Evolutionary conservation across 2,329 filamentous ascomycete genomes (phyloP).

Genomic region (Aspergillus melleus): DNA sequence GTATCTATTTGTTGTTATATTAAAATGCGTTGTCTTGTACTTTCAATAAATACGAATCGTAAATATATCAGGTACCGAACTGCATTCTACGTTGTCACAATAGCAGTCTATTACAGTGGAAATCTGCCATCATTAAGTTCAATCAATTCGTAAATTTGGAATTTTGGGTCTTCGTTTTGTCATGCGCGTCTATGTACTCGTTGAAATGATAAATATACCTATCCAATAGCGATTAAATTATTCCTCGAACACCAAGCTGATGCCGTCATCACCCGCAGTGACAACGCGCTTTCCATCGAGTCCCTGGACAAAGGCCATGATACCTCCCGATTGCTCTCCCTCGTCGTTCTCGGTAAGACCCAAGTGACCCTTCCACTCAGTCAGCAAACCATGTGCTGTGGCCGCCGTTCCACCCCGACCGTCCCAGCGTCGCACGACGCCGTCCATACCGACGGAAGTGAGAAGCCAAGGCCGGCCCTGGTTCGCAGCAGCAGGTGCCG

Average conservation of each 20-base stretch:
- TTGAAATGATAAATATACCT: slow-evolving; percentile 5
- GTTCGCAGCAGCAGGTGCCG: slow-evolving; percentile 27
- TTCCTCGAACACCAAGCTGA: slow-evolving; percentile 49
- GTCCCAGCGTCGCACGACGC: slow-evolving; percentile 88
- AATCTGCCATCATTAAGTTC: background rate
- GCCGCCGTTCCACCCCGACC: slow-evolving; percentile 66
- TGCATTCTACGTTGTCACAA: too few relatives aligned
- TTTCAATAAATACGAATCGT: background rate
- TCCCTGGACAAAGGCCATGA: slow-evolving; percentile 84
- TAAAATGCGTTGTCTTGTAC: slow-evolving; percentile 15
- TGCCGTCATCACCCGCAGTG: slow-evolving; percentile 83
- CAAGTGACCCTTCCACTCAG: slow-evolving; percentile 85
- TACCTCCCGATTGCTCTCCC: slow-evolving; percentile 79
- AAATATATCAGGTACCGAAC: background rate
- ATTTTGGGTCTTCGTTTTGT: background rate
- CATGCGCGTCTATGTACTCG: slow-evolving; percentile 16
- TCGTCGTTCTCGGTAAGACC: slow-evolving; percentile 47
- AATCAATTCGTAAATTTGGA: background rate
- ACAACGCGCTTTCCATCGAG: slow-evolving; percentile 73
- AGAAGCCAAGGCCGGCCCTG: slow-evolving; percentile 64
- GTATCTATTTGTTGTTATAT: slow-evolving; percentile 29
- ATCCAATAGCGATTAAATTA: slow-evolving; percentile 13
- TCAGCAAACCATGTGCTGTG: slow-evolving; percentile 68
- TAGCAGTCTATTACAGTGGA: too few relatives aligned
- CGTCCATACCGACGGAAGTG: slow-evolving; percentile 89